Evolutionary conservation across 352 stramenopile species (phyloP), one percentile per base, ranked within the genome.

Genomic region (Phytopythium cucurbitacearum): DNA sequence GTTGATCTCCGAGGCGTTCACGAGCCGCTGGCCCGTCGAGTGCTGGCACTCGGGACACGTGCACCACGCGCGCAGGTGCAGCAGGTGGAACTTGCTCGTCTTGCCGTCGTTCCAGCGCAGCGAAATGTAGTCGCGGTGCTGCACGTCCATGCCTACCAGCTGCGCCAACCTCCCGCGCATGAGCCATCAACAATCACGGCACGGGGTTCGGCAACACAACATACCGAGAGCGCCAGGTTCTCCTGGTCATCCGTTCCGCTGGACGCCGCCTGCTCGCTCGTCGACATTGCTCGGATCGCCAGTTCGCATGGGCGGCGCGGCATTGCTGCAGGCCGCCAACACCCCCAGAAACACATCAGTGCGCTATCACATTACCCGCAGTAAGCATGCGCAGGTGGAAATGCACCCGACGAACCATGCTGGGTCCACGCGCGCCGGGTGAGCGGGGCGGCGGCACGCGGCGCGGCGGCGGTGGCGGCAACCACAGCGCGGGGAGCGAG

Each of bases 21-120:
- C 64, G 32, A 91, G 73, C n/a, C 84, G 66, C 57, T 94, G 84
- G 43, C 84, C 84, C 13, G 81, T 91, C 50, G 73, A 62, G 50
- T 92, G 82, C 53, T 87, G 74, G 53, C 84, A 94, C 51, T 74
- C 47, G 0, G 75, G 54, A 37, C 84, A 94, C 50, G 67, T 56
- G 38, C 84, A 94, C 81, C 84, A 94, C 48, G 84, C 68, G 44
- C 84, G 81, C 48, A 94, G 51, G 53, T 94, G 84, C 41, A 89
- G 52, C 37, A 89, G 56, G 39, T 94, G 80, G 55, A 85, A 91
- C 44, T 78, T 83, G 51, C 80, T 89, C 16, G 59, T 60, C 36
- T 69, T 74, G 11, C 75, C 84, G 42, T 94, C 80, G 50, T 76
- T 77, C 84, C 84, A 94, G 40, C 82, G 81, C 57, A 94, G 66